Conservation (phyloP, 164 flowering plant genomes). For the Chimonanthus praecox region DNA sequence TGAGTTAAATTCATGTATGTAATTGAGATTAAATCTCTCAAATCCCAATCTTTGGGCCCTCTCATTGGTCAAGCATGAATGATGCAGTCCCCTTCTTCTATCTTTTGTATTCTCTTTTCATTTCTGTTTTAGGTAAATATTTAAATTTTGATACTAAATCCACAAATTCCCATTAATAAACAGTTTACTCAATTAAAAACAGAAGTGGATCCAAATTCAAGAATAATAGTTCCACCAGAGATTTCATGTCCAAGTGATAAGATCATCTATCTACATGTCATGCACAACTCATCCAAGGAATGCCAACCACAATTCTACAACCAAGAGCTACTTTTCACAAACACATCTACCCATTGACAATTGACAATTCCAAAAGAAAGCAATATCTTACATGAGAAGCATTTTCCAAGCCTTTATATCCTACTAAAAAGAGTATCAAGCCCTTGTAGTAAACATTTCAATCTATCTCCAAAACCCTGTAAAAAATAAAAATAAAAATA, state of each 20-base stretch:
- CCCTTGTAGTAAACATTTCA: background rate
- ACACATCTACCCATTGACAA: background rate
- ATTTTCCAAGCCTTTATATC: constrained; percentile 5
- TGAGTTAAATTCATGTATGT: background rate
- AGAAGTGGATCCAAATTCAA: background rate
- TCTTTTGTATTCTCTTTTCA: background rate
- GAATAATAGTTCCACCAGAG: constrained; percentile 1
- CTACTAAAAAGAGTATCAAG: background rate
- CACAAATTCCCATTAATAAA: background rate
- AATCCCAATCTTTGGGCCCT: background rate
- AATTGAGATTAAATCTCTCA: too few relatives aligned
- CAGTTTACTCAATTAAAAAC: background rate
- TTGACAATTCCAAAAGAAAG: constrained; percentile 5
- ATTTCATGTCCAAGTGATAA: constrained; percentile 3
- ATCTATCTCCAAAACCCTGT: constrained; percentile 8
- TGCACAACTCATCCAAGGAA: constrained; percentile 5
- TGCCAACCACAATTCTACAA: constrained; percentile 6
- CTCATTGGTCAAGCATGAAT: background rate
- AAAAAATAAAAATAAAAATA: constrained; percentile 1
- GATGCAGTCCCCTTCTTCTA: too few relatives aligned
- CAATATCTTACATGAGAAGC: constrained; percentile 5
- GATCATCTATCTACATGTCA: constrained; percentile 9
- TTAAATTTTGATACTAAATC: background rate
- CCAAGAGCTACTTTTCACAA: background rate
- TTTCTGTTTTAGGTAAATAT: background rate